phyloP scores from a whole-genome alignment of 2,329 filamentous ascomycete species.

The Sarocladium strictum region DNA sequence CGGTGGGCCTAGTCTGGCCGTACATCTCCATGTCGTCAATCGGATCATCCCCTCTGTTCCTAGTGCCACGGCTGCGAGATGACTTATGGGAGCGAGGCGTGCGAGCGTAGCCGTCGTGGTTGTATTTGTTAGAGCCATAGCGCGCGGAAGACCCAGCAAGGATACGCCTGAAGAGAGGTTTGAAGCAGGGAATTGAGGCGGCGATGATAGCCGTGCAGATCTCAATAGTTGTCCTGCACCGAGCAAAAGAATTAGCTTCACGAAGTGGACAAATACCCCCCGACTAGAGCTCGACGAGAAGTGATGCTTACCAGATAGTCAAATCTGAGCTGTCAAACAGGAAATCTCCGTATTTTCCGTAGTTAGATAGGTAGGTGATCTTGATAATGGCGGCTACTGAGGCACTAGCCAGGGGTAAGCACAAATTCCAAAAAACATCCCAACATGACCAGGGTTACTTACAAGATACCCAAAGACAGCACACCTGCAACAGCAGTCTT shows the following conservation, averaged over 20 bases:
- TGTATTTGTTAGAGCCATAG: conserved; percentile 8
- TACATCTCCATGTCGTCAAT: conserved; percentile 4
- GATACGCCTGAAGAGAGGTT: conserved; percentile 19
- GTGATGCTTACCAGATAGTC: conserved; percentile 32
- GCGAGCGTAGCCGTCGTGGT: conserved; percentile 5
- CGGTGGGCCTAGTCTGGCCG: not conserved
- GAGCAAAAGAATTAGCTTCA: not conserved
- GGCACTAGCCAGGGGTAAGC: conserved; percentile 17
- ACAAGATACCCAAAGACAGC: conserved; percentile 36
- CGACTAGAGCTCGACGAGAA: too few relatives aligned
- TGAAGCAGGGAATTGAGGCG: conserved; percentile 21
- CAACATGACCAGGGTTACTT: not conserved
- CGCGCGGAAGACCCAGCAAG: conserved; percentile 1
- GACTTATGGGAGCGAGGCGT: not conserved
- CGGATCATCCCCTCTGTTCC: not conserved
- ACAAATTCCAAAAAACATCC: not conserved
- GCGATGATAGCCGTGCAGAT: conserved; percentile 22
- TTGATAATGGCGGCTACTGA: conserved; percentile 37
- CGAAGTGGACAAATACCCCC: too few relatives aligned
- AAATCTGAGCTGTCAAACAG: conserved; percentile 20
- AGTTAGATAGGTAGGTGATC: conserved; percentile 29
- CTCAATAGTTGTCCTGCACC: conserved; percentile 21
- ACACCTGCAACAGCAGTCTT: conserved; percentile 34
- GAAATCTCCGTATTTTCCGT: conserved; percentile 33
- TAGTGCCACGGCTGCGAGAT: not conserved